Conservation (phyloP, 176 grass and related monocot species). For the Avena eriantha region DNA sequence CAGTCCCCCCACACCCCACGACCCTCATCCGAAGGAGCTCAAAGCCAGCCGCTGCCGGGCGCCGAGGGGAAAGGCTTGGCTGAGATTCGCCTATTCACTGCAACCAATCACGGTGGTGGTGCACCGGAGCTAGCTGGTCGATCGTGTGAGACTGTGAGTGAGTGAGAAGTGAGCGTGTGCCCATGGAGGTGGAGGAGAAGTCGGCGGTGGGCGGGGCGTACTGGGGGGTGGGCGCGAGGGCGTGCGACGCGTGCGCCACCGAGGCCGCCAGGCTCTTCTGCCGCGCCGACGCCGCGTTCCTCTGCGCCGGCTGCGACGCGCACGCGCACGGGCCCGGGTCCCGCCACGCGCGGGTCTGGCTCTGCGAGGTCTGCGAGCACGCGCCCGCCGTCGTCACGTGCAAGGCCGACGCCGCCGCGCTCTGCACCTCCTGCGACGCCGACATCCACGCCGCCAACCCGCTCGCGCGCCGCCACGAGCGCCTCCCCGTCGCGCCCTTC, state of each 20-base stretch:
- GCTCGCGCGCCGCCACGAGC: conserved; percentile 73
- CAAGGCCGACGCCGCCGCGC: conserved; percentile 67
- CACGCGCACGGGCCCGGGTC: conserved; percentile 50
- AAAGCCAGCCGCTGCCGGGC: conserved; percentile 37
- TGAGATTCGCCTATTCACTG: conserved; percentile 28
- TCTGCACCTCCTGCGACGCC: conserved; percentile 67
- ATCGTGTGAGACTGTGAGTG: background rate
- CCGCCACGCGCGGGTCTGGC: conserved; percentile 70
- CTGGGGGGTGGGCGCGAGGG: conserved; percentile 55
- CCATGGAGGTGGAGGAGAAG: conserved; percentile 47
- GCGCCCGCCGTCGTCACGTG: conserved; percentile 70
- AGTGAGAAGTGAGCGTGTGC: background rate
- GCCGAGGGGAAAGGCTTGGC: conserved; percentile 42
- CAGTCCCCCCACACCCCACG: background rate
- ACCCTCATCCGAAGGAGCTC: conserved; percentile 18
- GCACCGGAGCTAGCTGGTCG: background rate
- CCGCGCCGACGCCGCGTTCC: conserved; percentile 63
- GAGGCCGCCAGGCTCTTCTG: conserved; percentile 64
- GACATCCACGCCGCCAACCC: conserved; percentile 94
- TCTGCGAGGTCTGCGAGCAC: conserved; percentile 84
- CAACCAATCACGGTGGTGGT: background rate
- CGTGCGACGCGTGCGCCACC: conserved; percentile 63
- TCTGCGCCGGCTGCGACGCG: conserved; percentile 73
- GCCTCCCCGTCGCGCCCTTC: conserved; percentile 68
- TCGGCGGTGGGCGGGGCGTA: conserved; percentile 41